Evolutionary conservation across 2,329 filamentous ascomycete genomes (phyloP).

Genomic region (Phialemonium atrogriseum): DNA sequence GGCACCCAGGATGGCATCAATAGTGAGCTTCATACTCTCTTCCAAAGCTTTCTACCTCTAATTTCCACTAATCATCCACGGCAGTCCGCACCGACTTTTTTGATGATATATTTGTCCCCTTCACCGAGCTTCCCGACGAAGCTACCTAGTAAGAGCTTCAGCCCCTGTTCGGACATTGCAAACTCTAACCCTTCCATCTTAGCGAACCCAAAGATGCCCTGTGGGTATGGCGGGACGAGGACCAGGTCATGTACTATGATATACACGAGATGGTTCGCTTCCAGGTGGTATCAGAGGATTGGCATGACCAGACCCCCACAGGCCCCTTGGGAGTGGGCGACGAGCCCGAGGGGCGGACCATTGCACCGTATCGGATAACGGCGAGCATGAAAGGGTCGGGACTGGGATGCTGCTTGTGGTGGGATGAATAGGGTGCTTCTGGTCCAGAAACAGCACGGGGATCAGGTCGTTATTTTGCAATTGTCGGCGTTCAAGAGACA

Average conservation of each 20-base stretch:
- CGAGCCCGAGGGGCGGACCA: conserved; percentile 44
- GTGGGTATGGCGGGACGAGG: conserved; percentile 78
- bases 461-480: background rate
- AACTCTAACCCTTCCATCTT: conserved; percentile 1
- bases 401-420: conserved; percentile 56
- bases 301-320: conserved; percentile 78
- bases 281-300: conserved; percentile 77
- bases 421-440: conserved; percentile 32
- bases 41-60: conserved; percentile 1
- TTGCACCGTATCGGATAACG: conserved; percentile 64
- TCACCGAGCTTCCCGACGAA: conserved; percentile 65
- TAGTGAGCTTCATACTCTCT: conserved; percentile 32
- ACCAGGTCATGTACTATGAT: conserved; percentile 75
- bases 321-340: conserved; percentile 56
- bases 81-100: conserved; percentile 84
- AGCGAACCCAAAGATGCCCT: conserved; percentile 68
- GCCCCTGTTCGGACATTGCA: background rate
- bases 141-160: conserved; percentile 57
- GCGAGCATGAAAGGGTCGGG: conserved; percentile 57
- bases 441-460: no score
- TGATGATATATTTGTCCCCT: conserved; percentile 78
- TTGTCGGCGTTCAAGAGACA: conserved; percentile 1
- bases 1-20: conserved; percentile 65
- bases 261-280: conserved; percentile 83
- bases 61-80: background rate